Conservation (phyloP, 2,329 filamentous ascomycete genomes). For the Phyllosticta paracitricarpa region DNA sequence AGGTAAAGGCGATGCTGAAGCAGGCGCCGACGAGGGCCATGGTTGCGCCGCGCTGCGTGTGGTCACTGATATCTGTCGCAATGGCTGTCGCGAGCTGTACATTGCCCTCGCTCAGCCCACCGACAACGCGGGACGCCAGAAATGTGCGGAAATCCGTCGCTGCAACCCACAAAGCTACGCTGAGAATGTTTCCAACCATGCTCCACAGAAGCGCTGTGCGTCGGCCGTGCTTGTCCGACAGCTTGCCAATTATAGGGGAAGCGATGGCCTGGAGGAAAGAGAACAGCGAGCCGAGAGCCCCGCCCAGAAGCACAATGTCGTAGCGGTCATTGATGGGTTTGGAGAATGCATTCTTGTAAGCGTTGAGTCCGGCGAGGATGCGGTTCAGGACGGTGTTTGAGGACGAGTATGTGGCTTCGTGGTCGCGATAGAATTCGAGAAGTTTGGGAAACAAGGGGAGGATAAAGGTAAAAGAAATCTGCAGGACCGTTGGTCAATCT, state of each 20-base stretch:
- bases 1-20: constrained; percentile 95
- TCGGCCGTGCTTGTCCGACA: constrained; percentile 83
- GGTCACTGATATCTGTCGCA: constrained; percentile 88
- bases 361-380: constrained; percentile 74
- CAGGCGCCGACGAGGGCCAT: constrained; percentile 96
- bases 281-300: constrained; percentile 88
- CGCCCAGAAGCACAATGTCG: constrained; percentile 91
- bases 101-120: constrained; percentile 91
- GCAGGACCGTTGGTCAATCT: not conserved
- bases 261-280: constrained; percentile 86
- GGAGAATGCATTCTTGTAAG: constrained; percentile 89
- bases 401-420: constrained; percentile 50
- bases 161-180: constrained; percentile 86
- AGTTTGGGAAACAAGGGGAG: constrained; percentile 91
- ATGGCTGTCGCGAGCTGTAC: constrained; percentile 94
- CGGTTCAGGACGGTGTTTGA: constrained; percentile 60
- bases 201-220: constrained; percentile 78
- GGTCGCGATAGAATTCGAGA: constrained; percentile 88
- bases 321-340: constrained; percentile 91
- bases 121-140: constrained; percentile 82
- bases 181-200: constrained; percentile 88
- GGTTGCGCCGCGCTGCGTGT: constrained; percentile 71
- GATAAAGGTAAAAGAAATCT: constrained; percentile 99
- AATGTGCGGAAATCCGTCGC: constrained; percentile 95
- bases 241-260: constrained; percentile 77